Evolutionary conservation across 768 basidiomycete species (phyloP).

Genomic region (Lentinula guzmanii): DNA sequence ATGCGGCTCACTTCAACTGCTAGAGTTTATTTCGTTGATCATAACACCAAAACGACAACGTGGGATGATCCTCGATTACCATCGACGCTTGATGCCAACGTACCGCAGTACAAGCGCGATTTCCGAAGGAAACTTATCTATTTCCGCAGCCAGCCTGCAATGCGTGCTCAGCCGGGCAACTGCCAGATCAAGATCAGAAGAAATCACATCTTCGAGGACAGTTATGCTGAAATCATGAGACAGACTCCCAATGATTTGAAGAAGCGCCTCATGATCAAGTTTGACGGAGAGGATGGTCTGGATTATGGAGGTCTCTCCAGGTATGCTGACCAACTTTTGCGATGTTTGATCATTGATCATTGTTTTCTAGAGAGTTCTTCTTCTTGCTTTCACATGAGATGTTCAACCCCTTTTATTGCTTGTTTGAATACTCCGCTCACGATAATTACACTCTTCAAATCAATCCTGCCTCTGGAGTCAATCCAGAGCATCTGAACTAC

Average conservation of each 20-base stretch:
- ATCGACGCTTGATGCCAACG: slow-evolving; percentile 91
- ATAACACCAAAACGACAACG: slow-evolving; percentile 99
- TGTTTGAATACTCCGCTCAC: slow-evolving; percentile 99
- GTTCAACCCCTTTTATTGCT: slow-evolving; percentile 99
- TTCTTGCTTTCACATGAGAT: slow-evolving; percentile 99
- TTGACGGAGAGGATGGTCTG: slow-evolving; percentile 97
- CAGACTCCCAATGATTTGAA: slow-evolving; percentile 98
- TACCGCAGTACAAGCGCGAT: slow-evolving; percentile 99
- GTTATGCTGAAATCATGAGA: slow-evolving; percentile 99
- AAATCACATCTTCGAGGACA: slow-evolving; percentile 98
- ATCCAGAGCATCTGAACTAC: slow-evolving; percentile 98
- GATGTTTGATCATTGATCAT: neutral
- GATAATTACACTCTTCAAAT: slow-evolving; percentile 99
- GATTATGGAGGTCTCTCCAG: slow-evolving; percentile 98
- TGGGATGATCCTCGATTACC: slow-evolving; percentile 99
- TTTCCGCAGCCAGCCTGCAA: slow-evolving; percentile 97
- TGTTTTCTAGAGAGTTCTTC: slow-evolving; percentile 84
- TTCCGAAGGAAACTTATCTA: slow-evolving; percentile 99
- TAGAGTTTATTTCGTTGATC: slow-evolving; percentile 98
- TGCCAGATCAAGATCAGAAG: slow-evolving; percentile 98
- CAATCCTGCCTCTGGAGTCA: slow-evolving; percentile 96
- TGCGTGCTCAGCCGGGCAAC: slow-evolving; percentile 97
- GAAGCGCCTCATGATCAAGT: slow-evolving; percentile 99
- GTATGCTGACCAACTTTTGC: slow-evolving; percentile 33
- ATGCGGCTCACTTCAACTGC: slow-evolving; percentile 99